Evolutionary conservation across 2,329 filamentous ascomycete genomes (phyloP).

Genomic region (Colletotrichum navitas): DNA sequence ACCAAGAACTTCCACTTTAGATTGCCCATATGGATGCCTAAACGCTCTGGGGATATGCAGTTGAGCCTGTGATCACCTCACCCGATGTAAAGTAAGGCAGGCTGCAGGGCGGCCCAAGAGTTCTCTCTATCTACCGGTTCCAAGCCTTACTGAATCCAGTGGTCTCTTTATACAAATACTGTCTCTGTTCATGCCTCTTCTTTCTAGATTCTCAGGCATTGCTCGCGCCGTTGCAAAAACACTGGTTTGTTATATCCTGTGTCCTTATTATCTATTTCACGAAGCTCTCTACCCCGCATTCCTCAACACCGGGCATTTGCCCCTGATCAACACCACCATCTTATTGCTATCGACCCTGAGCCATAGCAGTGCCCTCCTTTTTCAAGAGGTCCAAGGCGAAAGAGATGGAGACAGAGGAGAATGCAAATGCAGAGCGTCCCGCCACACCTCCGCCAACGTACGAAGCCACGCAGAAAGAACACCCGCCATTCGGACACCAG

Average conservation of each 20-base stretch:
- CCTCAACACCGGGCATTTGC: not conserved
- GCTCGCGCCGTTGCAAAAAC: not conserved
- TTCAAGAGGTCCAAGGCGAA: constrained; percentile 37
- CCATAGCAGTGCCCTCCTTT: constrained; percentile 28
- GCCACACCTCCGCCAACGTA: constrained; percentile 39
- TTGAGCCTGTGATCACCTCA: constrained; percentile 4
- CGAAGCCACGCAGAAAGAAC: constrained; percentile 17
- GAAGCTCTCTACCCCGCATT: constrained; percentile 10
- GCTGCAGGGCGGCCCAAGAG: not conserved
- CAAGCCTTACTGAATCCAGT: too few relatives aligned
- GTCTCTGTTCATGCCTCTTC: not conserved
- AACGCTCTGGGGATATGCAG: constrained; percentile 10
- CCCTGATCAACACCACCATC: not conserved
- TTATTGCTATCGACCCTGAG: not conserved
- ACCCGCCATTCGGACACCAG: constrained; percentile 32
- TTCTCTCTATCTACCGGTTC: not conserved
- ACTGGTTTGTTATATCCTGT: not conserved
- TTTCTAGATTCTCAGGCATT: not conserved
- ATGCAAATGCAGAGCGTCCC: constrained; percentile 21
- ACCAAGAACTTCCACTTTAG: not conserved
- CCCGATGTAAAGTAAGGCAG: not conserved
- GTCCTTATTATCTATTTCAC: not conserved
- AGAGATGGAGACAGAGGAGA: constrained; percentile 38
- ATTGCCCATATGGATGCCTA: constrained; percentile 6
- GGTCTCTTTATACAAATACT: not conserved